phyloP scores from a whole-genome alignment of 805 yeast genomes.

The Candida railenensis region DNA sequence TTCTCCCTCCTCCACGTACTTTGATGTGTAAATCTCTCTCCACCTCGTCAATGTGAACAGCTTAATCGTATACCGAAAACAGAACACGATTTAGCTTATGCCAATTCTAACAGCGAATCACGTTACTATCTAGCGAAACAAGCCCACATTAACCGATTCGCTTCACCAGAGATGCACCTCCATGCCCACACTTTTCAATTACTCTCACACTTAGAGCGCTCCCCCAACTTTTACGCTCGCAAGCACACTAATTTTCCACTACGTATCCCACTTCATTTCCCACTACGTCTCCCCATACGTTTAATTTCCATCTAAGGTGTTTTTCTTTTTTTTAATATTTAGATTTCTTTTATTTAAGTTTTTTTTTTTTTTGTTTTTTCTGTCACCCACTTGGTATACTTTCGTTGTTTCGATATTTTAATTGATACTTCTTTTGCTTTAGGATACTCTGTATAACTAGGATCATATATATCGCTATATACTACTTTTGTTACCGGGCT shows the following conservation, averaged over 20 bases:
- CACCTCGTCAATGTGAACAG: background rate
- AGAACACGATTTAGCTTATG: too few relatives aligned
- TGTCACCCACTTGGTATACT: background rate
- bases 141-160: too few relatives aligned
- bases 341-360: slow-evolving; percentile 1
- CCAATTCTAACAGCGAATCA: too few relatives aligned
- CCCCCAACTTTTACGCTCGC: background rate
- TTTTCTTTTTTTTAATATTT: background rate
- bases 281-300: background rate
- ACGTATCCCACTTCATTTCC: background rate
- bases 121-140: too few relatives aligned
- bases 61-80: background rate
- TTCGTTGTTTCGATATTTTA: background rate
- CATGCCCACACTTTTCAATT: background rate
- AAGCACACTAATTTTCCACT: too few relatives aligned
- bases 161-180: background rate
- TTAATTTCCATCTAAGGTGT: background rate
- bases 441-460: too few relatives aligned
- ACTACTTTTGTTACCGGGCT: too few relatives aligned
- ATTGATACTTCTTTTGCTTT: background rate
- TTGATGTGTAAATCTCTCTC: too few relatives aligned
- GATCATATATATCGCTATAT: too few relatives aligned
- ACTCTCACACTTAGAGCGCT: background rate
- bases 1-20: background rate
- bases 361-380: background rate